phyloP scores from a whole-genome alignment of 2,329 filamentous ascomycete genomes.

The Trichoderma brevicompactum region DNA sequence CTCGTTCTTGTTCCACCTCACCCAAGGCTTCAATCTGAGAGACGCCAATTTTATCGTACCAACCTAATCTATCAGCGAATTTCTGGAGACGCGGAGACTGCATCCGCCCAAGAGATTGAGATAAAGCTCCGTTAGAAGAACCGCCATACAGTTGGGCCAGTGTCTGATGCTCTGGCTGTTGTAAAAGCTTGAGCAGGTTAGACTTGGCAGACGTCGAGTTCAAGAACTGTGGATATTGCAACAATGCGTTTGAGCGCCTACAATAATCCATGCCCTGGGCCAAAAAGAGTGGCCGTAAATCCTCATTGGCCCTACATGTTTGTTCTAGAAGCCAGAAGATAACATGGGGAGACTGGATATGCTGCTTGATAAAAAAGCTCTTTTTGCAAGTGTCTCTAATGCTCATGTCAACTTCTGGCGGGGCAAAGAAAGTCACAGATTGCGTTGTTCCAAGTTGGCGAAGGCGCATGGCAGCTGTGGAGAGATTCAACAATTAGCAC shows the following conservation, averaged over 20 bases:
- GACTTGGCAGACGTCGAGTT: conserved; percentile 40
- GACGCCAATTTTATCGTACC: background rate
- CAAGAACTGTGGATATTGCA: conserved; percentile 49
- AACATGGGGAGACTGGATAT: conserved; percentile 30
- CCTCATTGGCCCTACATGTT: conserved; percentile 63
- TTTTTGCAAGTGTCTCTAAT: conserved; percentile 52
- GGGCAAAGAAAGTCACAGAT: conserved; percentile 58
- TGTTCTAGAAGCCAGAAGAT: conserved; percentile 67
- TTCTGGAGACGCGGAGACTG: background rate
- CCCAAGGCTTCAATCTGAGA: conserved; percentile 54
- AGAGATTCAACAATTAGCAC: background rate
- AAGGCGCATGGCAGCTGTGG: conserved; percentile 65
- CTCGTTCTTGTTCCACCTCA: conserved; percentile 64
- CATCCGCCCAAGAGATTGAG: background rate
- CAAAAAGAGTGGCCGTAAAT: conserved; percentile 61
- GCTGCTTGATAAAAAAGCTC: background rate
- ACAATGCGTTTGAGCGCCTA: conserved; percentile 54
- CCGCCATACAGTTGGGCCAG: conserved; percentile 61
- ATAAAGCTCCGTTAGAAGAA: conserved; percentile 11
- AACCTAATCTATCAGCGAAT: background rate
- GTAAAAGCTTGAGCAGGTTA: conserved; percentile 37
- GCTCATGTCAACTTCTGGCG: conserved; percentile 65
- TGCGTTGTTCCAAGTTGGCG: conserved; percentile 62
- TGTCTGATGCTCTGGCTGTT: conserved; percentile 59
- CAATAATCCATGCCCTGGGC: conserved; percentile 67